Evolutionary conservation across 352 stramenopile species (phyloP).

Genomic region (Pythium phragmitis): DNA sequence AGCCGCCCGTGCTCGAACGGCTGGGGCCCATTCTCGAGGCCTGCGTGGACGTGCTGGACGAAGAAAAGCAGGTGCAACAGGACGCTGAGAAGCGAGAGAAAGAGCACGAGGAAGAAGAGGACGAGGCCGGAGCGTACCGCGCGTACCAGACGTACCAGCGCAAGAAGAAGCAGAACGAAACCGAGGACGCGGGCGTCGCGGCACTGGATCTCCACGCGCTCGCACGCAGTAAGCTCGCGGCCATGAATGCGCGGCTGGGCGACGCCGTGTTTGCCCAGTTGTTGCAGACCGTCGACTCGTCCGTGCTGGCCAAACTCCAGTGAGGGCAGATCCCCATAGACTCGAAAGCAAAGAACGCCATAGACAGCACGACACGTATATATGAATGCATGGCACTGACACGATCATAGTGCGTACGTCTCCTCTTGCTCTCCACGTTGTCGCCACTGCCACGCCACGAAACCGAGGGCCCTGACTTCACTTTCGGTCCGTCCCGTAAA

Average conservation of each 20-base stretch:
- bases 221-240: conserved; percentile 39
- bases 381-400: too few species aligned
- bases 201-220: conserved; percentile 46
- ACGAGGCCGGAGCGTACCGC: conserved; percentile 46
- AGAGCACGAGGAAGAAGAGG: conserved; percentile 40
- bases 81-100: neutral
- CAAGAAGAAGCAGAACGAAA: conserved; percentile 24
- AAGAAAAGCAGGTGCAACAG: conserved; percentile 49
- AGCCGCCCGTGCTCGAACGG: conserved; percentile 47
- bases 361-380: conserved; percentile 5
- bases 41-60: conserved; percentile 64
- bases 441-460: too few species aligned
- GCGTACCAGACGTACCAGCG: conserved; percentile 43
- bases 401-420: too few species aligned
- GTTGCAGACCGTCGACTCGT: conserved; percentile 55
- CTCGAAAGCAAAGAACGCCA: neutral
- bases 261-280: conserved; percentile 45
- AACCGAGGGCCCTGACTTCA: too few species aligned
- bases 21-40: conserved; percentile 70
- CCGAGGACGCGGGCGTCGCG: conserved; percentile 41
- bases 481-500: too few species aligned
- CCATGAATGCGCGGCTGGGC: conserved; percentile 43
- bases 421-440: too few species aligned
- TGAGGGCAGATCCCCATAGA: conserved; percentile 16
- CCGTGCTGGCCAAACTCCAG: conserved; percentile 57